Percentiles rank a stretch among this genome's conserved stretches.
Evolutionary conservation across 768 basidiomycete species (phyloP).

Genomic region (Leccinum longicurvipes): DNA sequence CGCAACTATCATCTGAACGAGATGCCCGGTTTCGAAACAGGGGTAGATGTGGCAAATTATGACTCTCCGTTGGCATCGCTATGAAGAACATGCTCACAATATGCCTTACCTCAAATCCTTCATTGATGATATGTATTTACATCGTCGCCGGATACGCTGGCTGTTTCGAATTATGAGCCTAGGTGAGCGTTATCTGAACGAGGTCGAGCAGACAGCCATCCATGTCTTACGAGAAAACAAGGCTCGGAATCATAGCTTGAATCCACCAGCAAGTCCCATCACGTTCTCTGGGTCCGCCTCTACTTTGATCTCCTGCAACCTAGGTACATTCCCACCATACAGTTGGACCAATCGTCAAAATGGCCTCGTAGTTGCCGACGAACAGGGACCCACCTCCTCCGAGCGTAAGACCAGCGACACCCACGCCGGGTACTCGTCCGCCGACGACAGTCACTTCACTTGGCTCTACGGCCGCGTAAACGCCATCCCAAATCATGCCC

Average conservation of each 20-base stretch:
- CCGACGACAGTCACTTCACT: not conserved
- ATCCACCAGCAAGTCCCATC: slow-evolving; percentile 62
- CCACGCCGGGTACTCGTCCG: not conserved
- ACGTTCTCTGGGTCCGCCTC: slow-evolving; percentile 50
- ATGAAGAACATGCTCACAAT: too few relatives aligned
- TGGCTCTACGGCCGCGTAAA: not conserved
- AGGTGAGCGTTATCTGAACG: too few relatives aligned
- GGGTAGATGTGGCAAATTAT: too few relatives aligned
- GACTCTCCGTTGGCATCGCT: too few relatives aligned
- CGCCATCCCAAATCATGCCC: not conserved
- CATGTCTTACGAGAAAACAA: not conserved
- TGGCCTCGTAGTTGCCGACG: too few relatives aligned
- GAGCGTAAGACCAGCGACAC: not conserved
- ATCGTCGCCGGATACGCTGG: too few relatives aligned
- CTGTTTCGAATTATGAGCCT: too few relatives aligned
- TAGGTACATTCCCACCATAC: slow-evolving; percentile 42
- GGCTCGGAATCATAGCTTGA: slow-evolving; percentile 35
- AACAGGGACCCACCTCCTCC: not conserved
- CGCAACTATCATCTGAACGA: too few relatives aligned
- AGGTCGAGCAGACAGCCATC: too few relatives aligned
- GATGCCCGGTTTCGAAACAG: too few relatives aligned
- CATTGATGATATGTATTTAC: too few relatives aligned
- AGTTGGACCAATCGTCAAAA: slow-evolving; percentile 31
- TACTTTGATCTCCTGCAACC: slow-evolving; percentile 38
- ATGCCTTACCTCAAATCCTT: too few relatives aligned